These are phyloP conservation scores for Epichloe festucae DNA, from an alignment of 2,329 filamentous ascomycete genomes.

Conservation along the genomic window DNA sequence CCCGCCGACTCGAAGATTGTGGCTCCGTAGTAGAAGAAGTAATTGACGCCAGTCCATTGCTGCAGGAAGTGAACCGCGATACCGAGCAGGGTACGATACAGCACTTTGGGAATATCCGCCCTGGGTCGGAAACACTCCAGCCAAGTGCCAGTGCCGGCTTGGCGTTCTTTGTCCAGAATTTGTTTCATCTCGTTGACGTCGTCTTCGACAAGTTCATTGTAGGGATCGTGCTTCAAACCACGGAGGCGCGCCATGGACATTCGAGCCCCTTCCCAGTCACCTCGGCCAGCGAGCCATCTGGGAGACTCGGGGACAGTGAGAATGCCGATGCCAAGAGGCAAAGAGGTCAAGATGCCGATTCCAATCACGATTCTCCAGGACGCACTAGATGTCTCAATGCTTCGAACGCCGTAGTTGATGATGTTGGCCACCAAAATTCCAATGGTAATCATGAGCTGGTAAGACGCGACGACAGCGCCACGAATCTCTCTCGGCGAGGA, in stretches of 20 bases:
- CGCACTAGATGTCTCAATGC: constrained; percentile 25
- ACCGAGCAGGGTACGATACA: constrained; percentile 52
- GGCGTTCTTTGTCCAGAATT: constrained; percentile 30
- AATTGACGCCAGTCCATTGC: constrained; percentile 51
- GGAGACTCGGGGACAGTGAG: constrained; percentile 43
- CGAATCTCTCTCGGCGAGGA: constrained; percentile 49
- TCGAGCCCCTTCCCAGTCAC: constrained; percentile 34
- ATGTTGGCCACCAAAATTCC: constrained; percentile 48
- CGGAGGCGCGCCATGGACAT: constrained; percentile 40
- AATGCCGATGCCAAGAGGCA: constrained; percentile 40
- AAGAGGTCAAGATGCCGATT: constrained; percentile 38
- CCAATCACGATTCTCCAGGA: constrained; percentile 53
- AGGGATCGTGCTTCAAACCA: constrained; percentile 33
- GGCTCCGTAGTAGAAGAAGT: constrained; percentile 53
- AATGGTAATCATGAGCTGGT: constrained; percentile 62
- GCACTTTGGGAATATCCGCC: constrained; percentile 39
- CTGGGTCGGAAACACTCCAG: constrained; percentile 47
- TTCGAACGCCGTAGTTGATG: constrained; percentile 39
- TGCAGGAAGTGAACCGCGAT: constrained; percentile 52
- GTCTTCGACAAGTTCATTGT: constrained; percentile 31
- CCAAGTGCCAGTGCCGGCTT: constrained; percentile 36
- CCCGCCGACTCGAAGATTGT: constrained; percentile 56
- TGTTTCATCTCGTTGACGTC: constrained; percentile 40
- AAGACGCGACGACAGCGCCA: constrained; percentile 53
- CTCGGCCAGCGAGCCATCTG: constrained; percentile 38